phyloP scores from a whole-genome alignment of 352 stramenopile genomes.

The Pythium coloratum region DNA sequence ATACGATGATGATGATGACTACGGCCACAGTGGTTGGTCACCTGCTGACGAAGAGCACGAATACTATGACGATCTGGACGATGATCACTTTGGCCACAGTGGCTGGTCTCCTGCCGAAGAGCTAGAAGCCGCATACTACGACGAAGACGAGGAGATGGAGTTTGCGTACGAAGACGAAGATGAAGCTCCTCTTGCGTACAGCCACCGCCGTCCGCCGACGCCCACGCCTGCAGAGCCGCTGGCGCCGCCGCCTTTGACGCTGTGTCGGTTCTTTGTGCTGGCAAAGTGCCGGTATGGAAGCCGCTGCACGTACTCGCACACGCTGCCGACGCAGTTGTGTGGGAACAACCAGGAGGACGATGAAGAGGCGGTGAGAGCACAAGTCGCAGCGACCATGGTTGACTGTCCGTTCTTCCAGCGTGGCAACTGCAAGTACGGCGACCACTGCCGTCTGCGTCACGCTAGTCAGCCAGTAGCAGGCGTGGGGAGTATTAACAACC shows the following conservation, averaged over 20 bases:
- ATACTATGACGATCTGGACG: constrained; percentile 4
- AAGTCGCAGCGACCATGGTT: constrained; percentile 53
- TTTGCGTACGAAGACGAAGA: constrained; percentile 12
- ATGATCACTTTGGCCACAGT: neutral
- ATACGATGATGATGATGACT: neutral
- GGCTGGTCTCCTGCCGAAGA: neutral
- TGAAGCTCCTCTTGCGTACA: constrained; percentile 3
- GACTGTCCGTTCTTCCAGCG: constrained; percentile 77
- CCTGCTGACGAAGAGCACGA: neutral
- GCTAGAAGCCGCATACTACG: neutral
- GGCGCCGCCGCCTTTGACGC: constrained; percentile 29
- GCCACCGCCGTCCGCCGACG: constrained; percentile 1
- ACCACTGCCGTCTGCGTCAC: constrained; percentile 66
- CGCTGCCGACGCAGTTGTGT: constrained; percentile 34
- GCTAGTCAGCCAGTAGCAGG: neutral
- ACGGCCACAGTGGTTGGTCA: neutral
- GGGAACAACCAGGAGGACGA: constrained; percentile 9
- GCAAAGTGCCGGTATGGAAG: constrained; percentile 74
- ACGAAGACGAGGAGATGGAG: constrained; percentile 15
- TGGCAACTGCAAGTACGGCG: constrained; percentile 76
- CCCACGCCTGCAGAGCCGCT: constrained; percentile 6
- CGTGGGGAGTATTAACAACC: constrained; percentile 10
- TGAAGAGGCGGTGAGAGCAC: constrained; percentile 35
- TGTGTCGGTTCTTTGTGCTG: constrained; percentile 80
- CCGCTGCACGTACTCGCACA: constrained; percentile 74